Base-by-base conservation (phyloP, 768 basidiomycete species). In the Leccinum pellstonianum region DNA sequence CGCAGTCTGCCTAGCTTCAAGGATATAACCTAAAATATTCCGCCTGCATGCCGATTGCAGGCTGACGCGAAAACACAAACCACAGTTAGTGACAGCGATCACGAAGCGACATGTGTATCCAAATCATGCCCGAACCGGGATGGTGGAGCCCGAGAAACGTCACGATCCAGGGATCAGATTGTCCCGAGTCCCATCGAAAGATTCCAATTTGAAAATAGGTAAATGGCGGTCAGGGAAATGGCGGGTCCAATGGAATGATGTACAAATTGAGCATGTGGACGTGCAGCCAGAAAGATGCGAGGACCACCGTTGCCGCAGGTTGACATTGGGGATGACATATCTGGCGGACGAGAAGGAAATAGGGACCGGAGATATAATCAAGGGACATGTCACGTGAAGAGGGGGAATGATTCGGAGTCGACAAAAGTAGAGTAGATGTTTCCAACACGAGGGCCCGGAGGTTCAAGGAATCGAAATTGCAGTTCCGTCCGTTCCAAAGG, bases 371-470 rank as follows among this genome's bases (percentile, higher is more conserved):
- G 51, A 33, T 21, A 25, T 46, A 54, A 50, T 37, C 47, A 52
- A 47, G 19, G 29, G 49, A 49, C 15, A 35, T 12, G 23, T 29
- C 59, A 43, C 47, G 59, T 58, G 62, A 41, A 41, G n/a, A 17
- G 15, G 23, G 56, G 21, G 23, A 10, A 48, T 52, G 49, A 49
- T 59, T 35, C 33, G 33, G 35, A n/a, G 25, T 47, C 12, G 29
- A 64, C 55, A 29, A 60, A 66, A 56, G 56, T 27, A 14, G 62
- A 31, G 47, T 49, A 12, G 51, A 27, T 21, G 46, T 55, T 37
- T 33, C 62, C 19, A 55, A 61, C 69, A 71, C 58, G 70, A 69
- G 69, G 70, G 48, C 57, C 70, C 70, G 70, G 72, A 66, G 58
- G 70, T 64, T 48, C 38, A 62, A 19, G 41, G 15, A 58, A 70